Conservation (phyloP, 805 yeast genomes). For the Candida sonorensis region DNA sequence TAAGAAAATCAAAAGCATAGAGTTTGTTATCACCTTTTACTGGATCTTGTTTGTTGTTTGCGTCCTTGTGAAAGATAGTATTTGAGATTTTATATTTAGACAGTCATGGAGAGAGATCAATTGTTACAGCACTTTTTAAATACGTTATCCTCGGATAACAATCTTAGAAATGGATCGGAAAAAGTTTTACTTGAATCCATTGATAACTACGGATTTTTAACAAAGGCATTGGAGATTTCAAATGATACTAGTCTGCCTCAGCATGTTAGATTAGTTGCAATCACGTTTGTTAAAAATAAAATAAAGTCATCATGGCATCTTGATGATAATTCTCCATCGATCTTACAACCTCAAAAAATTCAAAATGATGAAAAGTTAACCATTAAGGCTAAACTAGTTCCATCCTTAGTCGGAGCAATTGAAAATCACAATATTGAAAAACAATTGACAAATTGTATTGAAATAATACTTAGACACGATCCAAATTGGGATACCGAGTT, state of each 20-base stretch:
- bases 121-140: constrained; percentile 40
- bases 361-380: constrained; percentile 51
- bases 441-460: constrained; percentile 52
- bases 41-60: no score
- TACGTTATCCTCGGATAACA: constrained; percentile 40
- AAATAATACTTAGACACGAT: constrained; percentile 44
- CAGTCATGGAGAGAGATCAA: constrained; percentile 39
- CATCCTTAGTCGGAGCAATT: constrained; percentile 44
- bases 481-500: constrained; percentile 45
- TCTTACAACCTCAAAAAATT: constrained; percentile 20
- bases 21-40: no score
- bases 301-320: constrained; percentile 58
- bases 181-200: constrained; percentile 33
- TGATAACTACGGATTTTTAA: constrained; percentile 38
- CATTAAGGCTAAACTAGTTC: constrained; percentile 56
- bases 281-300: constrained; percentile 76
- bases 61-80: no score
- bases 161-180: constrained; percentile 38
- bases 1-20: no score
- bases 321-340: constrained; percentile 18
- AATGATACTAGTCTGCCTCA: constrained; percentile 33
- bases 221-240: constrained; percentile 37
- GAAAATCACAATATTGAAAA: constrained; percentile 39
- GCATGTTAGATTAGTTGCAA: constrained; percentile 62
- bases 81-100: no score